Base-by-base conservation (phyloP, 768 basidiomycete genomes). In the Russula sp. region DNA sequence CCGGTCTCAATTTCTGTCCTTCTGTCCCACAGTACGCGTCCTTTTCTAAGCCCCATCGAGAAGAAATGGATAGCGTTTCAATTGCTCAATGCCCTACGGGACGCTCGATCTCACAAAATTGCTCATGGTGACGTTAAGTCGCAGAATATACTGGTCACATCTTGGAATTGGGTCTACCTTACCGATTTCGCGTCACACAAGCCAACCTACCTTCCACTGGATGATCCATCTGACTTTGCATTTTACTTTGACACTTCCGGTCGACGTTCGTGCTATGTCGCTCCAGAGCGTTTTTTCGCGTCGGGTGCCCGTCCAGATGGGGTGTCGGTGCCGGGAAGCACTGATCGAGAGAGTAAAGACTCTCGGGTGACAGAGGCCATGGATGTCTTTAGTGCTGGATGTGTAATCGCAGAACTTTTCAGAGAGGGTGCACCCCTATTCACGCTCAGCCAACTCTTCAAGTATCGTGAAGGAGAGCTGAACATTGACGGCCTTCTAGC, bases 11-110 rank as follows among this genome's bases (percentile, higher is more conserved):
- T 1, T 13, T 27, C 27, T 27, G 27, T 27, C 27, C 27, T 16
- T 42, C 44, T 50, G 49, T 49, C n/a, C 34, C 55, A 1, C 69
- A 99, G 97, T 71, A 98, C 95, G 2, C 91, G 96, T 40, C 97
- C 97, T 4, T 99, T 98, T 76, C 79, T 99, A 45, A 88, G 85
- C 65, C 73, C 80, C 64, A 82, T 98, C 27, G 97, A 99, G 78
- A 98, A 98, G 82, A 93, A 92, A 72, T 99, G 96, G 97, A 93
- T 98, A 62, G 87, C 89, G 0, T 99, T 94, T 71, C 97, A 98
- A 73, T 78, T 98, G 1, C 78, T 98, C 64, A 87, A 84, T 32
- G 92, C 88, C 2, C 80, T 99, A 47, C 83, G 89, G 27, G 91
- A 92, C 68, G 86, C 91, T 0, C 83, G 92, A 31, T 84, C 85